Evolutionary conservation across 768 basidiomycete species (phyloP), one percentile per base, ranked within the genome.

Genomic region (Tulasnella sp.): DNA sequence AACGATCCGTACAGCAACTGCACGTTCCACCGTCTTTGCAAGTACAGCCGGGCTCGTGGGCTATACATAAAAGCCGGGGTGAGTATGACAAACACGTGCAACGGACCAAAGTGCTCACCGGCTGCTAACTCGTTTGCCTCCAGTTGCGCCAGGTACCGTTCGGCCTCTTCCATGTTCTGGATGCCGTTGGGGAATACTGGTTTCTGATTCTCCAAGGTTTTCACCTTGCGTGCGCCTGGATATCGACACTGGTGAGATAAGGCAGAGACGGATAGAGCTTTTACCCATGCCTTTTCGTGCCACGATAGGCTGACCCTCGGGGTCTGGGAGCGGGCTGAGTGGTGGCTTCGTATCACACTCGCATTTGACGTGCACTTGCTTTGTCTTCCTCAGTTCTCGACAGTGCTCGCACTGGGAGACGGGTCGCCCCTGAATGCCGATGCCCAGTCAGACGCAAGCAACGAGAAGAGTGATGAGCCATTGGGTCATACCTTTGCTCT

Each of bases 331-430:
- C n/a, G 61, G 9, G 26, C 26, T 67, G 11, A 32, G 3, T 3
- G 61, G 1, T 2, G 61, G 61, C 13, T 67, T 67, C 3, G 61
- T 42, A 15, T 87, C 86, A 80, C 94, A 95, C 74, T 88, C 90
- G 83, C 93, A 95, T 82, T 93, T 94, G 42, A 92, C 92, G 82
- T 95, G 94, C 42, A 94, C 87, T 79, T 89, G 90, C 84, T 90
- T 92, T 61, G 91, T 91, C 84, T 93, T 91, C 23, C 95, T 89
- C 44, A 93, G 87, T 81, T 93, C 90, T 46, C 94, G 90, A 82
- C 96, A 97, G 81, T 90, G 90, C 75, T 89, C 87, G 85, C 96
- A 98, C 83, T 97, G 95, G 9, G 95, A 94, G 20, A 95, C 89
- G 0, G 96, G 96, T 9, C 96, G 88, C 2, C 96, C 96, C 83